phyloP scores from a whole-genome alignment of 257 asterid species.

The Penstemon newberryi region DNA sequence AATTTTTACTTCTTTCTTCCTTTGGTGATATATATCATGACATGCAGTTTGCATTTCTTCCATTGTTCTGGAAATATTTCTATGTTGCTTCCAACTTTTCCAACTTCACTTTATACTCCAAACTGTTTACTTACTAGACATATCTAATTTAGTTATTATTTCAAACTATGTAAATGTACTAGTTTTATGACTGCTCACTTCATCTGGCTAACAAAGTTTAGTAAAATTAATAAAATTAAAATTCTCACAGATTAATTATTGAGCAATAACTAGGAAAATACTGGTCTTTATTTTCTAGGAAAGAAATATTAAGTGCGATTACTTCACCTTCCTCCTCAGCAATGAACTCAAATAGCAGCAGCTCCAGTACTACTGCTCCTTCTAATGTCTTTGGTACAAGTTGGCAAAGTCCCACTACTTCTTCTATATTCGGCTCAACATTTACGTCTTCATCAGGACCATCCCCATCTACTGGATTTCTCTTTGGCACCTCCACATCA shows the following conservation, averaged over 20 bases:
- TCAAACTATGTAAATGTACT: background rate
- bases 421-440: conserved; percentile 43
- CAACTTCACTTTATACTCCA: background rate
- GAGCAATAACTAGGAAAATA: background rate
- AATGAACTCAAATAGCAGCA: conserved; percentile 39
- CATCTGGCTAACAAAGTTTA: background rate
- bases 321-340: conserved; percentile 45
- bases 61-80: conserved; percentile 1
- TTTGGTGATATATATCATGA: background rate
- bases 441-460: conserved; percentile 27
- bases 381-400: conserved; percentile 45
- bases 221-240: background rate
- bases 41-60: background rate
- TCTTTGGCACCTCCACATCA: conserved; percentile 52
- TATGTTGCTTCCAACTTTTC: background rate
- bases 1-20: conserved; percentile 4
- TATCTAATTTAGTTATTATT: conserved; percentile 24
- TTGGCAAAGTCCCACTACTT: conserved; percentile 36
- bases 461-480: conserved; percentile 45
- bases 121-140: conserved; percentile 7
- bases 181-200: background rate
- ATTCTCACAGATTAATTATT: background rate
- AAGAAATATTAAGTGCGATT: conserved; percentile 44
- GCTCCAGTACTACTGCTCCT: conserved; percentile 12
- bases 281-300: background rate